Base-by-base conservation (phyloP, 176 grass and related monocot genomes). In the Alopecurus myosuroides region DNA sequence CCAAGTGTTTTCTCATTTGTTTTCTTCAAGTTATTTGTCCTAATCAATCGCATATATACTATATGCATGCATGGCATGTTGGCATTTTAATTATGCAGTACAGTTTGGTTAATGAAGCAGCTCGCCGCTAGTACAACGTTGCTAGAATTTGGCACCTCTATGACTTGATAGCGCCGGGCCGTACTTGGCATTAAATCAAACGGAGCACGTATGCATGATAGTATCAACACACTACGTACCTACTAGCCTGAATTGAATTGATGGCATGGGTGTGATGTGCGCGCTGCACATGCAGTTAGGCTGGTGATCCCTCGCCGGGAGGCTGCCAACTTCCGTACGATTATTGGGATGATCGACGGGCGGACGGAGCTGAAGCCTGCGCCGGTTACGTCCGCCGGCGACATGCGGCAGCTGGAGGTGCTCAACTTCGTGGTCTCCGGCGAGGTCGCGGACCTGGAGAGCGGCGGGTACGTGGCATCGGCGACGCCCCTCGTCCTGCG, bases 301-400 rank as follows among this genome's bases (percentile, higher is more conserved):
- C 80, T 94, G 45, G 77, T 87, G 42, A 88, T 91, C 51, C 92
- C 92, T 1, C 51, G 51, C 40, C 65, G 82, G 3, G 89, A 77
- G 4, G 78, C 81, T 13, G 74, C 89, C 9, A 81, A 92, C 75
- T 94, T 22, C 81, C 71, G 89, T 11, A 85, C 89, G 7, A 29
- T 94, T 30, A 82, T 89, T 33, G 89, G 20, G 19, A 2, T 82
- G 18, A 82, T 94, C 65, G 89, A 94, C 41, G 84, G 78, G 11
- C 69, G 92, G 15, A 81, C 83, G 11, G 87, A 94, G 87, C 81
- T 89, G 28, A 87, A 87, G 67, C 67, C 67, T 4, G 67, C 36
- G 22, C 67, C 52, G 20, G 8, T 37, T 5, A 37, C 65, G 2
- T 69, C 65, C 22, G 56, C 58, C 82, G n/a, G 35, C 56, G 58